A percentile compares a stretch with the other conserved stretches of the same genome.
Conservation (phyloP, 1,284 basidiomycete genomes). For the Xanthoconium separans region DNA sequence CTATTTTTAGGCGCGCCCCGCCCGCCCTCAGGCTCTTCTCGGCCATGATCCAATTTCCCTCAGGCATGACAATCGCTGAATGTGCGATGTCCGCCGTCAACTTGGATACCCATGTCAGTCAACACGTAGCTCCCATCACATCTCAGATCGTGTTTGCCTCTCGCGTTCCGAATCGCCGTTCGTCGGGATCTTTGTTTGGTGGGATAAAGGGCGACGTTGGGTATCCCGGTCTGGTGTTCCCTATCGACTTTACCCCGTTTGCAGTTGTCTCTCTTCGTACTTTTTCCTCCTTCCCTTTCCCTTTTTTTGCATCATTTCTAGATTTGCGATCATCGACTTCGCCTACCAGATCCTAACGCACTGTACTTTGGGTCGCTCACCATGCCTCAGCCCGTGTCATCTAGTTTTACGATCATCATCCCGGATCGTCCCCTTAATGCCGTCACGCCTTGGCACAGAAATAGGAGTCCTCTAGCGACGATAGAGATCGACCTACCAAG, state of each 20-base stretch:
- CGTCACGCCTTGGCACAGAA: neutral
- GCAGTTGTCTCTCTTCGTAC: neutral
- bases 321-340: conserved; percentile 1
- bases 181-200: too few species aligned
- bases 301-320: neutral
- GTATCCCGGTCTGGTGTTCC: neutral
- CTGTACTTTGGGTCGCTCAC: neutral
- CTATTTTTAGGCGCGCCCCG: too few species aligned
- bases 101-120: too few species aligned
- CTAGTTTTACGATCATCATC: neutral
- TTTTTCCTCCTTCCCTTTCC: neutral
- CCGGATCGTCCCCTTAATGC: neutral
- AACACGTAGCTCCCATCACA: too few species aligned
- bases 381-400: neutral
- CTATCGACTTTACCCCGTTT: conserved; percentile 1
- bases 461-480: neutral
- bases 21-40: too few species aligned
- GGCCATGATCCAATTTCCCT: too few species aligned
- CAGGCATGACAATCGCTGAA: too few species aligned
- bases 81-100: too few species aligned
- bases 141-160: too few species aligned
- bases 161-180: too few species aligned
- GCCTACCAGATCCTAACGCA: neutral
- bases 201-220: conserved; percentile 8
- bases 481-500: neutral